Percentiles rank a stretch among this genome's conserved stretches.
Conservation (phyloP, 2,329 filamentous ascomycete genomes). For the Monilinia polystroma region DNA sequence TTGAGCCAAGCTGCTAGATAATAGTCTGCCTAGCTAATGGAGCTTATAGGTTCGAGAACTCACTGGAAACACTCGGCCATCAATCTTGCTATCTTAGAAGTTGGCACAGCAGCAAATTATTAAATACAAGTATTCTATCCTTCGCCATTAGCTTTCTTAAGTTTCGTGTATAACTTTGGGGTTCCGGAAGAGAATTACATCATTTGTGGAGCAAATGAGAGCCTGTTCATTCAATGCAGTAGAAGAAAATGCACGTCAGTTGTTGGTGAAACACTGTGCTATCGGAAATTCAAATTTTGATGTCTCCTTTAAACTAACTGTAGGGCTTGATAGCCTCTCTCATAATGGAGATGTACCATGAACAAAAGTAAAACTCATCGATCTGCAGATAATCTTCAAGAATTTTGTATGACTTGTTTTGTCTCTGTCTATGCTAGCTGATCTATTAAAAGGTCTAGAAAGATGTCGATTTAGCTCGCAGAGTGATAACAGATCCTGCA, state of each 20-base stretch:
- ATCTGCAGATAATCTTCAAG: neutral
- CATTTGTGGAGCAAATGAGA: neutral
- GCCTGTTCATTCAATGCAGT: too few species aligned
- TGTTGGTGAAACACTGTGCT: too few species aligned
- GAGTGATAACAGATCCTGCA: neutral
- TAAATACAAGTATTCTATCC: neutral
- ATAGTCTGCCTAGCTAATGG: neutral
- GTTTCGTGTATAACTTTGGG: rapidly evolving
- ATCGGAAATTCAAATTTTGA: neutral
- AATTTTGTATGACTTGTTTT: too few species aligned
- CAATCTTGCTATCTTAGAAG: too few species aligned
- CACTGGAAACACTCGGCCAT: neutral
- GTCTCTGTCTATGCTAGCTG: neutral
- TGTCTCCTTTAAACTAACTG: neutral
- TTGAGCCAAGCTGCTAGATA: too few species aligned
- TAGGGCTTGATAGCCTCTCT: neutral
- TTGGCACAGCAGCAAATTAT: neutral
- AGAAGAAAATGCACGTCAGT: too few species aligned
- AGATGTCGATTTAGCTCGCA: neutral
- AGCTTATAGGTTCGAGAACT: neutral
- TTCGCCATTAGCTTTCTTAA: neutral
- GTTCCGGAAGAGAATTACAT: neutral
- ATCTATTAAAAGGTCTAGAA: neutral
- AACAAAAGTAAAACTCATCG: neutral
- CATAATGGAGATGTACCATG: neutral